These are phyloP conservation scores for Rhizopus stolonifer DNA, from an alignment of 371 early-diverging fungal genomes.

Conservation along the genomic window DNA sequence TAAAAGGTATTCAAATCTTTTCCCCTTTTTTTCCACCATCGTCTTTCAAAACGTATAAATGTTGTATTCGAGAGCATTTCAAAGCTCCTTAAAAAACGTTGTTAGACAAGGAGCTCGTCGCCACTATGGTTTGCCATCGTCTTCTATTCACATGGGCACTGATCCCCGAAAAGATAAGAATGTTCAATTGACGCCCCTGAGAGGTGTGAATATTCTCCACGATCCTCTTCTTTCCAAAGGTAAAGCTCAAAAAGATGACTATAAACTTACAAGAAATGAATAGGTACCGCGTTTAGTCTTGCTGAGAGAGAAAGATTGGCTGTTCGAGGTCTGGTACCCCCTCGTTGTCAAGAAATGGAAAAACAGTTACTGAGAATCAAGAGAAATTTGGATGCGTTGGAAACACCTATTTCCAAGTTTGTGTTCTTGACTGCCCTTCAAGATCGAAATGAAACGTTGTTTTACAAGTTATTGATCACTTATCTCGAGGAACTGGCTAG, in stretches of 20 bases:
- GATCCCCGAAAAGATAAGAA: constrained; percentile 61
- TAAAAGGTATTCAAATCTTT: neutral
- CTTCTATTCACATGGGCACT: constrained; percentile 28
- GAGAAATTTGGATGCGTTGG: constrained; percentile 58
- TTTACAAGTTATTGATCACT: constrained; percentile 62
- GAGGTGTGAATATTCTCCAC: constrained; percentile 61
- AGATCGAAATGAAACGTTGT: constrained; percentile 68
- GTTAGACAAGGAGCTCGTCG: constrained; percentile 7
- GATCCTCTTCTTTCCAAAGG: constrained; percentile 62
- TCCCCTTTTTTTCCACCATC: neutral
- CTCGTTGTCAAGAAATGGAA: constrained; percentile 66
- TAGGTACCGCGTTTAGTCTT: constrained; percentile 65
- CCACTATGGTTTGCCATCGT: constrained; percentile 22
- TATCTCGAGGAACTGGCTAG: constrained; percentile 53
- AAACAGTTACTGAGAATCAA: constrained; percentile 61
- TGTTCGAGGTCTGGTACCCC: constrained; percentile 68
- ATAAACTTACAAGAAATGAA: neutral
- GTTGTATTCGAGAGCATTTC: neutral
- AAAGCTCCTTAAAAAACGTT: neutral
- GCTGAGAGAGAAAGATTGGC: constrained; percentile 65
- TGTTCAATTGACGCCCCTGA: constrained; percentile 52
- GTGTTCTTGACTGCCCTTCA: constrained; percentile 51
- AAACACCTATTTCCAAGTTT: constrained; percentile 60
- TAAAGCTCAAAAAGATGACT: constrained; percentile 11
- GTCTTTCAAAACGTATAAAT: neutral